Evolutionary conservation across 345 rosid genomes (phyloP).

Genomic region (Brassica nigra): DNA sequence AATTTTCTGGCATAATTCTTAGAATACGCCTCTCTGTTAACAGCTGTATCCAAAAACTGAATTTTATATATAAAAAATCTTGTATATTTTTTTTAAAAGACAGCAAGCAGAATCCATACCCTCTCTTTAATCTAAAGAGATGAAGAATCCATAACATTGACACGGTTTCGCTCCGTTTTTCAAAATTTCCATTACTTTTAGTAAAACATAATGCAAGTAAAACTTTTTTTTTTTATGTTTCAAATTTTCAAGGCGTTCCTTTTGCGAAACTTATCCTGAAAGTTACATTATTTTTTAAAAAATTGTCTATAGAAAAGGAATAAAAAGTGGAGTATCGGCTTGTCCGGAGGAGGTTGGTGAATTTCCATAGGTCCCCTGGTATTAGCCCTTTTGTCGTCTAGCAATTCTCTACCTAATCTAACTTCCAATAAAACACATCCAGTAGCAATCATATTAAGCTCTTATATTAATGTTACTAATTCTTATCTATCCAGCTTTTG

Average conservation of each 20-base stretch:
- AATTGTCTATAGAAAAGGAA: not conserved
- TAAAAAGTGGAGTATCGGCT: constrained; percentile 26
- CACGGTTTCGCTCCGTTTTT: constrained; percentile 19
- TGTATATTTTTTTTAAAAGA: not conserved
- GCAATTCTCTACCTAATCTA: constrained; percentile 7
- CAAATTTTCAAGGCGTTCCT: not conserved
- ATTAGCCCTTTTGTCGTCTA: constrained; percentile 28
- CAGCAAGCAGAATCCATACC: constrained; percentile 1
- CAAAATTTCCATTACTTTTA: constrained; percentile 16
- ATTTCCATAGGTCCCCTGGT: constrained; percentile 7
- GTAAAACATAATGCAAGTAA: not conserved
- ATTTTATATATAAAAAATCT: not conserved
- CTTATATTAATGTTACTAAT: not conserved
- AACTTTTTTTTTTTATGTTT: not conserved
- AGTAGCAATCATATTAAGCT: not conserved
- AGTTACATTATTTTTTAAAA: not conserved
- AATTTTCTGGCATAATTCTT: constrained; percentile 9
- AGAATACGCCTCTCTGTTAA: constrained; percentile 38
- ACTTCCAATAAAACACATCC: constrained; percentile 6
- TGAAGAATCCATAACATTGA: constrained; percentile 20
- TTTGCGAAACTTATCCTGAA: constrained; percentile 30
- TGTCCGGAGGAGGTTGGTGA: constrained; percentile 33
- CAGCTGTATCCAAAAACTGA: constrained; percentile 33
- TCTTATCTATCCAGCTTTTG: not conserved
- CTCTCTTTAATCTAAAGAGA: constrained; percentile 8